A percentile compares a stretch with the other conserved stretches of the same genome.
These are phyloP conservation scores for Dictyostelium brefeldianum DNA, from an alignment of 78 protist species.

Conservation along the genomic window DNA sequence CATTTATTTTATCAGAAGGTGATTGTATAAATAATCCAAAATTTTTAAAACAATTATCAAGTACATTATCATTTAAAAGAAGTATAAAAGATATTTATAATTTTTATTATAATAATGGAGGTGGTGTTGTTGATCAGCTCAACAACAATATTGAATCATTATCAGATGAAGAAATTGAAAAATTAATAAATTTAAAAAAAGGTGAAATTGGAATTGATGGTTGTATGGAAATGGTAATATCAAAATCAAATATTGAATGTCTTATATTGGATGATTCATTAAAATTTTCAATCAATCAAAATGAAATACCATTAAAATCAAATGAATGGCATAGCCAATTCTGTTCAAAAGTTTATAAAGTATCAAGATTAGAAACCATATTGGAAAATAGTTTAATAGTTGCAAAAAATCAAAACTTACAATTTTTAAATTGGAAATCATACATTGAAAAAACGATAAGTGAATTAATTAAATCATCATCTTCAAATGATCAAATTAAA, in stretches of 20 bases:
- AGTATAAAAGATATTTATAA: constrained; percentile 38
- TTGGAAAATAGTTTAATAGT: constrained; percentile 20
- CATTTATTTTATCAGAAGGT: constrained; percentile 14
- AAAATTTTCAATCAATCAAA: not conserved
- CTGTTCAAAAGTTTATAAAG: constrained; percentile 21
- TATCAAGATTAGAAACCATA: constrained; percentile 44
- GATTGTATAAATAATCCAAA: not conserved
- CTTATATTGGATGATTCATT: constrained; percentile 52
- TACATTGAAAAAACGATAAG: not conserved
- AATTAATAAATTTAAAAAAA: constrained; percentile 3
- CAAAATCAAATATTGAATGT: constrained; percentile 29
- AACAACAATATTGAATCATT: not conserved
- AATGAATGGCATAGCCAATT: constrained; percentile 26
- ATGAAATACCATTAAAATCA: not conserved
- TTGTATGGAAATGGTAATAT: not conserved
- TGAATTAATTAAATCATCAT: not conserved
- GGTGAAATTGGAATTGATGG: constrained; percentile 5
- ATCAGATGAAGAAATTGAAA: not conserved
- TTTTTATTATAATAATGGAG: not conserved
- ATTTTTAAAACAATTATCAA: constrained; percentile 43
- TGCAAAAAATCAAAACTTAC: not conserved
- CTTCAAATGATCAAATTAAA: not conserved
- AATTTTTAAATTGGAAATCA: constrained; percentile 20
- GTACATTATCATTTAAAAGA: constrained; percentile 54
- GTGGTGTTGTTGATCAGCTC: not conserved